Evolutionary conservation across 2,329 filamentous ascomycete species (phyloP).

Genomic region (Periconia sp.): DNA sequence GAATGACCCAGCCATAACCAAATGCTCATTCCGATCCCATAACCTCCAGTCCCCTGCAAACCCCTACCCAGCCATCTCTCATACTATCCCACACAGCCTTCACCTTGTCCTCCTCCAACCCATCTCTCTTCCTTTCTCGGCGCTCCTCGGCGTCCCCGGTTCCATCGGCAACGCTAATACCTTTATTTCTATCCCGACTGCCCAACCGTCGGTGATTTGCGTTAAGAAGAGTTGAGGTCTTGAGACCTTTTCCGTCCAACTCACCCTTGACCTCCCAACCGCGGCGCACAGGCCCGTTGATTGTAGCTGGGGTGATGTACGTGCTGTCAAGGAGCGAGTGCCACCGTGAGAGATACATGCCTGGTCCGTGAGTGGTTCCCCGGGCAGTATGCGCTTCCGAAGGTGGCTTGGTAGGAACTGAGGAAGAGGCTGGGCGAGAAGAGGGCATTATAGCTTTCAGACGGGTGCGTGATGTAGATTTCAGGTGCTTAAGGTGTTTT

Average conservation of each 20-base stretch:
- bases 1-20: too few species aligned
- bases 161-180: slow-evolving; percentile 24
- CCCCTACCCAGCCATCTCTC: slow-evolving; percentile 39
- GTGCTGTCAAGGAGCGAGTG: slow-evolving; percentile 74
- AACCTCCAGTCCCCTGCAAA: slow-evolving; percentile 40
- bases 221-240: slow-evolving; percentile 24
- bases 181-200: slow-evolving; percentile 14
- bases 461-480: slow-evolving; percentile 59
- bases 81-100: slow-evolving; percentile 36
- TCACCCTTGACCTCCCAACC: slow-evolving; percentile 48
- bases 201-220: slow-evolving; percentile 15
- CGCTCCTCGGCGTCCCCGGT: slow-evolving; percentile 33
- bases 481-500: slow-evolving; percentile 63
- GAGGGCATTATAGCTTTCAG: slow-evolving; percentile 62
- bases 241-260: slow-evolving; percentile 40
- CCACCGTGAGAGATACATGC: slow-evolving; percentile 75
- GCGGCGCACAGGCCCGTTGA: slow-evolving; percentile 59
- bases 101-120: slow-evolving; percentile 37
- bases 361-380: slow-evolving; percentile 65
- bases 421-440: slow-evolving; percentile 7
- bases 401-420: slow-evolving; percentile 1
- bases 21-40: slow-evolving; percentile 28
- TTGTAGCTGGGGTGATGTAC: slow-evolving; percentile 66
- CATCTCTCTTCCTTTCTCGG: slow-evolving; percentile 38
- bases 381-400: slow-evolving; percentile 21